Evolutionary conservation across 2,329 filamentous ascomycete genomes (phyloP), one percentile per base, ranked within the genome.

Genomic region (Phialocephala subalpina): DNA sequence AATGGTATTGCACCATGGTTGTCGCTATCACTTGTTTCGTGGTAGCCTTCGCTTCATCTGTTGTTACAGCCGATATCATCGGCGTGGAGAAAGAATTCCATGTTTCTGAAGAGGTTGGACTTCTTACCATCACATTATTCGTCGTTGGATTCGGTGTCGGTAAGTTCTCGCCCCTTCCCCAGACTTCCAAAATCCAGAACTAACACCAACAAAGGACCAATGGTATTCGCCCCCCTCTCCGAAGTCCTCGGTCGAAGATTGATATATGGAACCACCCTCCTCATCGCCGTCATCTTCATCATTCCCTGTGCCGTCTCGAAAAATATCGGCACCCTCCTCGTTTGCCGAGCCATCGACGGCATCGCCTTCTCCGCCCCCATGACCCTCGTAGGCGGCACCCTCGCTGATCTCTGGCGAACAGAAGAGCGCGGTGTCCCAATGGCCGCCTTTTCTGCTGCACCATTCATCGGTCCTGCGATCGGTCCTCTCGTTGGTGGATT

Each of bases 1-100:
- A 94, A 79, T 95, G 92, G 92, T 92, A 90, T 74, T 90, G 87
- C 75, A 97, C 93, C 27, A 93, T 97, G 90, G 88, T 93, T 18
- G 92, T 97, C 0, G 91, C 93, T 1, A 69, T 86, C 25, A 92
- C 90, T 1, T 93, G 90, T 74, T 93, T 93, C 75, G 89, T 92
- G 47, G 90, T 77, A 1, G 73, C 75, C 3, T 87, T 93, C 64
- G 82, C 83, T 27, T 93, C 90, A 58, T 88, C 89, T 60, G 90
- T 97, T 70, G 89, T 97, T 75, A 97, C 93, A 0, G 88, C 93
- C 12, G 91, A 94, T 75, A 82, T 97, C 3, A 80, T 75, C 2
- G 91, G 89, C 1, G 88, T 93, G 0, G 77, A 82, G 0, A 74
- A 87, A 18, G 83, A 87, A 60, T 94, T 97, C 70, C 63, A 84